These are phyloP conservation scores for Citrus australasica DNA, from an alignment of 345 rosid genomes.

Conservation along the genomic window DNA sequence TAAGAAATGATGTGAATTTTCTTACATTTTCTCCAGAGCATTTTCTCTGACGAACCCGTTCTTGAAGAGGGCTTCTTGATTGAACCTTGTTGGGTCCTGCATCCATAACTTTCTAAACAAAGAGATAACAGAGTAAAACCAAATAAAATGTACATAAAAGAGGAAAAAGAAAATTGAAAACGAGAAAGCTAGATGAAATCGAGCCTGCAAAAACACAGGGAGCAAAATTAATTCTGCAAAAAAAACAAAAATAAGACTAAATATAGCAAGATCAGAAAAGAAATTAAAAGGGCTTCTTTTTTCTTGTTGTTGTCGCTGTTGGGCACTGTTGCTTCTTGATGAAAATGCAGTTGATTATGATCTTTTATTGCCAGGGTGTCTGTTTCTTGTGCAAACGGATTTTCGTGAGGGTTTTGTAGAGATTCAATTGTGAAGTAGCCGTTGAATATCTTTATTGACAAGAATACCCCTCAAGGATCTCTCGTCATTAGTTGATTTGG, in stretches of 20 bases:
- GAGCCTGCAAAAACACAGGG: not conserved
- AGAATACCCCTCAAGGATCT: not conserved
- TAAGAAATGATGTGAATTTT: not conserved
- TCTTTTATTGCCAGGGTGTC: not conserved
- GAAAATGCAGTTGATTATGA: not conserved
- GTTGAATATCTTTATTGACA: not conserved
- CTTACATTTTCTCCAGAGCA: constrained; percentile 29
- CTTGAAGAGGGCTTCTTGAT: constrained; percentile 31
- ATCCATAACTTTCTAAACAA: constrained; percentile 23
- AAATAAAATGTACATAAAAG: not conserved
- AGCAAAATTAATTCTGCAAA: not conserved
- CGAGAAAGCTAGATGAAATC: not conserved
- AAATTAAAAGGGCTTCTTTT: not conserved
- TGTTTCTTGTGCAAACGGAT: not conserved
- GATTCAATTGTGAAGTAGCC: not conserved
- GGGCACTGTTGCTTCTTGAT: not conserved
- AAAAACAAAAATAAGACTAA: not conserved
- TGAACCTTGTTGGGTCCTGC: constrained; percentile 27
- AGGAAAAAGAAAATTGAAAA: not conserved
- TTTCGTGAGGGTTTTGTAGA: not conserved
- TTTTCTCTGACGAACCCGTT: constrained; percentile 23
- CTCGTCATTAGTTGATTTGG: not conserved
- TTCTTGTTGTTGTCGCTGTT: not conserved
- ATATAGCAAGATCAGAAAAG: not conserved
- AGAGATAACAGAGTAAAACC: not conserved